Base-by-base conservation (phyloP, 345 rosid species). In the Arabidopsis arenosa region DNA sequence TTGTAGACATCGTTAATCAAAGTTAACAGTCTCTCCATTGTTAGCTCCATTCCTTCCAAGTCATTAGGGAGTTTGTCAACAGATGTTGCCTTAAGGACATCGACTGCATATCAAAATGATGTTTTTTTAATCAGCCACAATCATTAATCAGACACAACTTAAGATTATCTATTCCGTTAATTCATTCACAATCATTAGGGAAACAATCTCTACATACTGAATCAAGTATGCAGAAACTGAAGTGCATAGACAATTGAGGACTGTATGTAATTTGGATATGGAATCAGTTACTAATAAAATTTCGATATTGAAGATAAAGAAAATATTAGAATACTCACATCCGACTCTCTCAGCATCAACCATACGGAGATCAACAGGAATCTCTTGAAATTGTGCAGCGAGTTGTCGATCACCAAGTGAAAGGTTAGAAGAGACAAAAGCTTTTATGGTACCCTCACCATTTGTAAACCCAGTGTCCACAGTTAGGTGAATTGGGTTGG, bases 41-140 rank as follows among this genome's bases (percentile, higher is more conserved):
- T 82, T 68, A 86, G 81, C 84, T 93, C 98, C 99, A 96, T 93
- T 74, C 99, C 97, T 79, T 96, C 99, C 85, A 96, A 83, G 88
- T 91, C 99, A 72, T 74, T 86, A 14, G 99, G 99, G 45, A 96
- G 85, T 80, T 93, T 90, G 84, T 93, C 97, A 13, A 87, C 91
- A 2, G 75, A 45, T 26, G 90, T 85, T 15, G 86, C 77, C 83
- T 95, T 93, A 55, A 95, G 83, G 57, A 88, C 79, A 74, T 93
- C 97, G 63, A 80, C 99, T 92, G 64, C 64, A 2, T 53, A 17
- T 33, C 64, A 66, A 30, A 52, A 69, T 7, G 51, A 32, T 6
- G 9, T 7, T 43, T 14, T 36, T 39, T 17, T 32, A 33, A 60
- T 76, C 64, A 71, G 61, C 13, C 23, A 51, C 13, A 60, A 21